phyloP scores from a whole-genome alignment of 1,284 basidiomycete genomes.

The Tylopilus orsonianus region DNA sequence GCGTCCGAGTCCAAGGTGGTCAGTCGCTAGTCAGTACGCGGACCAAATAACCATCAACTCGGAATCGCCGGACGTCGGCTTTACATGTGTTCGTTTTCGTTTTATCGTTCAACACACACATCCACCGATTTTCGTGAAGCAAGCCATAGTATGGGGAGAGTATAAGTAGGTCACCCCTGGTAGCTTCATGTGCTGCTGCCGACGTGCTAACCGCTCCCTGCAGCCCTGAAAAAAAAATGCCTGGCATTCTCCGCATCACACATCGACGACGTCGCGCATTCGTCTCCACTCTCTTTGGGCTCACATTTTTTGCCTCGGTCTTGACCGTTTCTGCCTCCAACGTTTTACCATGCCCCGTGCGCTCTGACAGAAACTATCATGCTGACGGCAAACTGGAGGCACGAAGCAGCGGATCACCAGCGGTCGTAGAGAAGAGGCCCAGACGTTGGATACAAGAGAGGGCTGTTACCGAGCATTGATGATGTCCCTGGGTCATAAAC shows the following conservation, averaged over 20 bases:
- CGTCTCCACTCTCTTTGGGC: constrained; percentile 73
- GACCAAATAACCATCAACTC: constrained; percentile 27
- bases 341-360: constrained; percentile 74
- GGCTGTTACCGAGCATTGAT: constrained; percentile 25
- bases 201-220: background rate
- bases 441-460: constrained; percentile 81
- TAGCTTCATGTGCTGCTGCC: background rate
- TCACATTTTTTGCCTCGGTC: constrained; percentile 75
- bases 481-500: constrained; percentile 3
- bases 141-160: constrained; percentile 28
- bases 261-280: constrained; percentile 63
- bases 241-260: constrained; percentile 60
- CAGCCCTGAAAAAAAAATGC: constrained; percentile 42
- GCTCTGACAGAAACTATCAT: constrained; percentile 51
- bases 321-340: constrained; percentile 79
- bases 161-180: constrained; percentile 14
- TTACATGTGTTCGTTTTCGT: too few species aligned
- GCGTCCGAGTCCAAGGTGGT: too few species aligned
- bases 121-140: background rate
- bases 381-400: constrained; percentile 40
- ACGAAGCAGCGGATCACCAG: constrained; percentile 34
- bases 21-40: too few species aligned
- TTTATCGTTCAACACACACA: too few species aligned
- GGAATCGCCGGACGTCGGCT: too few species aligned
- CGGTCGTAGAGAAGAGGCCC: constrained; percentile 61